Percentiles rank a stretch among this genome's conserved stretches.
Conservation (phyloP, 768 basidiomycete species). For the Candolleomyces aberdarensis region DNA sequence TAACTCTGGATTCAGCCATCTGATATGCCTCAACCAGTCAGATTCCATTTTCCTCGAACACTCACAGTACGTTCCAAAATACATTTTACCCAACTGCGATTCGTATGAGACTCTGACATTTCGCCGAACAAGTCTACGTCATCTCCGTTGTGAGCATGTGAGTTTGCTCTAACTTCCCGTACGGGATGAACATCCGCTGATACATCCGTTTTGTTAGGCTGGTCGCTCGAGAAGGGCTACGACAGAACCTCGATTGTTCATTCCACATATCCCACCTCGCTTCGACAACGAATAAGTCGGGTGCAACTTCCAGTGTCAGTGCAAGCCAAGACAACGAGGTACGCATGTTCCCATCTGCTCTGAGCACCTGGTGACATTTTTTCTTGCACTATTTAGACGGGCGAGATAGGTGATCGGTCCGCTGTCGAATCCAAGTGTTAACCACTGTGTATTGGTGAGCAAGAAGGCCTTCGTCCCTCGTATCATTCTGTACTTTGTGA, state of each 20-base stretch:
- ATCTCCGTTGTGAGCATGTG: not conserved
- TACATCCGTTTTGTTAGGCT: not conserved
- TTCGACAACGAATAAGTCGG: no score
- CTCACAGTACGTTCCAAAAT: not conserved
- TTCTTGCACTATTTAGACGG: no score
- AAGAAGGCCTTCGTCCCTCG: no score
- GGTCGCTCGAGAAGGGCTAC: not conserved
- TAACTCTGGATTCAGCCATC: not conserved
- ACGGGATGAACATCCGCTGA: not conserved
- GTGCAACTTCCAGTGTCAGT: no score
- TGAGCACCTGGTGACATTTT: no score
- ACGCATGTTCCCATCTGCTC: no score
- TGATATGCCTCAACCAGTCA: not conserved
- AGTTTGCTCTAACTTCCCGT: not conserved
- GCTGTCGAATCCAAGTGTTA: no score
- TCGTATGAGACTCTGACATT: not conserved
- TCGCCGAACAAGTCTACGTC: not conserved
- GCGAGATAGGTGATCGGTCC: no score
- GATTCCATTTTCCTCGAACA: not conserved
- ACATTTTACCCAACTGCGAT: not conserved
- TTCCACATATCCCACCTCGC: not conserved
- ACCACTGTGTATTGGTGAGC: no score
- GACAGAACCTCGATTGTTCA: not conserved
- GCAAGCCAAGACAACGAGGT: no score
- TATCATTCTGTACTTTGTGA: no score